Base-by-base conservation (phyloP, 164 flowering plant species). In the Taxillus chinensis region DNA sequence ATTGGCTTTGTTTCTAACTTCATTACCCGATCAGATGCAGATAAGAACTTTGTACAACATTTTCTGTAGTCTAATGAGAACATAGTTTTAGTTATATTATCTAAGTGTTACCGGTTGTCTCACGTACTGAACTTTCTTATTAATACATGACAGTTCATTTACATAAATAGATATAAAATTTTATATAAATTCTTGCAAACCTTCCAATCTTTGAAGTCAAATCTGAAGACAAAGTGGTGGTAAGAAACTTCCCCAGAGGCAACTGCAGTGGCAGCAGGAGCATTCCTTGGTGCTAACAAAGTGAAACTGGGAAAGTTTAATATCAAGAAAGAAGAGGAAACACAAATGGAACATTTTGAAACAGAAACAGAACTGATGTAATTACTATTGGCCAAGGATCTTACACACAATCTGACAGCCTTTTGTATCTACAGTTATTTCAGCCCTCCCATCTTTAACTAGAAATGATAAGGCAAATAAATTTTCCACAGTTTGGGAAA, bases 201-300 rank as follows among this genome's bases (percentile, higher is more conserved):
- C 99, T 87, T 79, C 97, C 97, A 93, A 68, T 93, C 99, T 65
- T 66, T 80, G 64, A 69, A 89, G 67, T 87, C 96, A 73, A 83
- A 81, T 86, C 91, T 81, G 76, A 93, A 84, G 43, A 86, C 82
- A 72, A 93, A 93, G 71, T 93, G 97, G 45, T 66, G 61, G 65
- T 82, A 90, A 52, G 78, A 50, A 55, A 85, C 95, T 43, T 85
- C 82, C 42, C 89, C 80, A 2, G 87, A 80, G 54, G 64, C 71
- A 5, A 93, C 76, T 41, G 76, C 69, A 62, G 59, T 55, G 5
- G 90, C 80, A 71, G 83, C 73, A 67, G 97, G 92, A 62, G 95
- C 96, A 86, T 92, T 92, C 73, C 68, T 83, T 16, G 98, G 98
- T 39, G 73, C 98, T 92, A 83, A 3, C 27, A 40, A 45, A 45